phyloP scores from a whole-genome alignment of 2,329 filamentous ascomycete genomes.

The Epichloe baconii region DNA sequence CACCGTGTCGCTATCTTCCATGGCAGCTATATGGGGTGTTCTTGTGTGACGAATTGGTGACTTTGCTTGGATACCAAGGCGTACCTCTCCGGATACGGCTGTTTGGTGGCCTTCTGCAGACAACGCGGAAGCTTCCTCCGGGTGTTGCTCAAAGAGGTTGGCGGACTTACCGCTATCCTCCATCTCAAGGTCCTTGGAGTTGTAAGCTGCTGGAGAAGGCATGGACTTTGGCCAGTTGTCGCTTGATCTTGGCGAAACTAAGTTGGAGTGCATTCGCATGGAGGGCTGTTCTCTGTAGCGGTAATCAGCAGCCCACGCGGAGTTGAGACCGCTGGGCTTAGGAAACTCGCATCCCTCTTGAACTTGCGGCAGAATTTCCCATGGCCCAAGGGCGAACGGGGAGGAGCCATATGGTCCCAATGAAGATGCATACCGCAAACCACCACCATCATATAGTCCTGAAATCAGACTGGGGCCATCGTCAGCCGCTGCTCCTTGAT shows the following conservation, averaged over 20 bases:
- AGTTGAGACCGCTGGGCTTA: conserved; percentile 16
- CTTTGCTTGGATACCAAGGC: background rate
- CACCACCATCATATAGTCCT: conserved; percentile 4
- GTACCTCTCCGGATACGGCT: background rate
- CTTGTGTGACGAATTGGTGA: background rate
- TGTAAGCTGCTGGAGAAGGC: background rate
- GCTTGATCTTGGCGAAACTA: conserved; percentile 3
- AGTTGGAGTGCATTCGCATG: background rate
- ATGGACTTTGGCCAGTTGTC: conserved; percentile 1
- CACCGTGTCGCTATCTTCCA: conserved; percentile 5
- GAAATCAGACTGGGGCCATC: conserved; percentile 4
- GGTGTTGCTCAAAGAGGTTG: conserved; percentile 5
- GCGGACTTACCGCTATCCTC: background rate
- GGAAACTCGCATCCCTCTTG: conserved; percentile 21
- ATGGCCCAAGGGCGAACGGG: conserved; percentile 9
- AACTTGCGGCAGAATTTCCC: conserved; percentile 6
- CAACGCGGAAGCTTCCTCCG: conserved; percentile 3
- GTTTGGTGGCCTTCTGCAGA: background rate
- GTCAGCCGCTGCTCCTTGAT: background rate
- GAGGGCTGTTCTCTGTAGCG: conserved; percentile 10
- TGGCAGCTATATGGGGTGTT: background rate
- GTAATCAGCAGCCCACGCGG: conserved; percentile 20
- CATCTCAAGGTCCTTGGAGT: background rate
- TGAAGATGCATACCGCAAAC: conserved; percentile 5
- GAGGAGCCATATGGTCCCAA: conserved; percentile 9